A percentile compares a stretch with the other conserved stretches of the same genome.
phyloP scores from a whole-genome alignment of 805 yeast species.

The Yarrowia sp. region DNA sequence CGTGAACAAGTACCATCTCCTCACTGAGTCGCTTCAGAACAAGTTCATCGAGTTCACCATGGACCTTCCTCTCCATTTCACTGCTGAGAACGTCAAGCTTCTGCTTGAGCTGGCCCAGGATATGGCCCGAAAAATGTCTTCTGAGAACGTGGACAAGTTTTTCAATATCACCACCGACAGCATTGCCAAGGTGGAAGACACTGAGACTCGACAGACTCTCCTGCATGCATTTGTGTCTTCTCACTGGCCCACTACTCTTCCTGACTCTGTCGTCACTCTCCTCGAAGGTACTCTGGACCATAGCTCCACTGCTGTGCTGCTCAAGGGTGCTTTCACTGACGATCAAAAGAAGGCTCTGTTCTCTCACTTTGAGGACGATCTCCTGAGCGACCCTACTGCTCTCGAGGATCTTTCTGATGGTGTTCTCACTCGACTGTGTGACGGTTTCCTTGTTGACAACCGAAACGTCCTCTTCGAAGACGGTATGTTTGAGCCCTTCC shows the following conservation, averaged over 20 bases:
- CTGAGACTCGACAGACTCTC: slow-evolving; percentile 21
- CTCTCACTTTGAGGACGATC: slow-evolving; percentile 22
- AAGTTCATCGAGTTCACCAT: slow-evolving; percentile 26
- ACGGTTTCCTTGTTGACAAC: slow-evolving; percentile 28
- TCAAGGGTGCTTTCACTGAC: slow-evolving; percentile 25
- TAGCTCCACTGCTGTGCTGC: slow-evolving; percentile 6
- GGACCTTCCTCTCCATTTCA: slow-evolving; percentile 7
- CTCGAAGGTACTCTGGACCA: slow-evolving; percentile 22
- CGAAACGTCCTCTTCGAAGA: slow-evolving; percentile 22
- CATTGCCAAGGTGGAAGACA: slow-evolving; percentile 22
- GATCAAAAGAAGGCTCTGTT: slow-evolving; percentile 22
- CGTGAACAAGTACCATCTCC: slow-evolving; percentile 17
- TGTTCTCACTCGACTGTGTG: slow-evolving; percentile 26
- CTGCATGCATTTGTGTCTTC: slow-evolving; percentile 30
- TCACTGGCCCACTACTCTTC: slow-evolving; percentile 30
- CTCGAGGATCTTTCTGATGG: slow-evolving; percentile 25
- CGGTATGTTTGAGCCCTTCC: slow-evolving; percentile 33
- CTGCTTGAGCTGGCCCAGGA: slow-evolving; percentile 20
- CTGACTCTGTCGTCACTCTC: slow-evolving; percentile 24
- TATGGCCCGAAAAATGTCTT: slow-evolving; percentile 1
- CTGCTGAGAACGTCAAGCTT: slow-evolving; percentile 7
- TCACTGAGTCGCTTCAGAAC: slow-evolving; percentile 11
- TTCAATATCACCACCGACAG: slow-evolving; percentile 10
- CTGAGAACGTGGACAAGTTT: slow-evolving; percentile 11
- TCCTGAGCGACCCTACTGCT: slow-evolving; percentile 14